Evolutionary conservation across 345 rosid genomes (phyloP).

Genomic region (Dipteronia dyeriana): DNA sequence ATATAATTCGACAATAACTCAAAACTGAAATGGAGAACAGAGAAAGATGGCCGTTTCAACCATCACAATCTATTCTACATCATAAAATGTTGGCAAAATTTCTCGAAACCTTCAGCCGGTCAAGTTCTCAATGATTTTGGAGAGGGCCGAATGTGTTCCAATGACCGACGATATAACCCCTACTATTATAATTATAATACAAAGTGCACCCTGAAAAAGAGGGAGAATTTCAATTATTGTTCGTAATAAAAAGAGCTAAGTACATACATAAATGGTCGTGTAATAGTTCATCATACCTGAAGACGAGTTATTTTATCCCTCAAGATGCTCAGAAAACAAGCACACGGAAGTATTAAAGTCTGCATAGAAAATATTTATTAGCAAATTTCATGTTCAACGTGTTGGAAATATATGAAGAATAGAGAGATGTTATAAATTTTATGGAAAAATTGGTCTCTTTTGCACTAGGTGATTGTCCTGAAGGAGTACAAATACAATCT

Average conservation of each 20-base stretch:
- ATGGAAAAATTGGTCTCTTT: no score
- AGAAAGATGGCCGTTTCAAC: no score
- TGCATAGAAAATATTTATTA: constrained; percentile 24
- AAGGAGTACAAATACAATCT: neutral
- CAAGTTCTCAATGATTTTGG: constrained; percentile 62
- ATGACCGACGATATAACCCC: constrained; percentile 61
- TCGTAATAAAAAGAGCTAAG: neutral
- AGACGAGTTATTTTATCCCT: constrained; percentile 49
- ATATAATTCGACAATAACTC: no score
- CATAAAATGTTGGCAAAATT: constrained; percentile 2
- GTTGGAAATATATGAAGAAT: no score
- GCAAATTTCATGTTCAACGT: neutral
- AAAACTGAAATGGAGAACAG: no score
- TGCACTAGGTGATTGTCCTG: neutral
- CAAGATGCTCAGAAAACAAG: constrained; percentile 83
- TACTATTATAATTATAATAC: constrained; percentile 60
- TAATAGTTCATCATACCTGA: constrained; percentile 45
- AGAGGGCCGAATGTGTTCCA: constrained; percentile 73
- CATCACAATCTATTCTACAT: neutral
- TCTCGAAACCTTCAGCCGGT: constrained; percentile 28
- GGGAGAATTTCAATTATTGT: neutral
- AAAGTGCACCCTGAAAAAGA: constrained; percentile 45
- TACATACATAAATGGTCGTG: neutral
- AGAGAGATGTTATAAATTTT: no score
- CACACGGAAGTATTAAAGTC: constrained; percentile 94